phyloP scores from a whole-genome alignment of 208 protist species.

The Lotmaria passim region DNA sequence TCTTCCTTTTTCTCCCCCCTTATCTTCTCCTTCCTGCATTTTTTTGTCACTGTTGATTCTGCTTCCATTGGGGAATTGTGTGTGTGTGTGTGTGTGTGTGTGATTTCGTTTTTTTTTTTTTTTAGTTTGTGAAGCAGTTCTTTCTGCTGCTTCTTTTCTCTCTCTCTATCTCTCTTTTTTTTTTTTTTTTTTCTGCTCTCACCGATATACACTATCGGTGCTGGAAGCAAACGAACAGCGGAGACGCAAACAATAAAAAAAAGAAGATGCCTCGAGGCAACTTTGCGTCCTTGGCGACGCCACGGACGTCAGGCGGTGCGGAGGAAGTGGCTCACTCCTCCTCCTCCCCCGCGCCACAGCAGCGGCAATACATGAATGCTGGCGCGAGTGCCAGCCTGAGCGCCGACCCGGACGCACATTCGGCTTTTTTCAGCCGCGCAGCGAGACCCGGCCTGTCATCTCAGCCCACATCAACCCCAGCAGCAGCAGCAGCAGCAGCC shows the following conservation, averaged over 20 bases:
- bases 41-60: background rate
- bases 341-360: conserved; percentile 4
- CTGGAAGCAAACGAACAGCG: no score
- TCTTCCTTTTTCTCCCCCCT: background rate
- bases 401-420: background rate
- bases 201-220: background rate
- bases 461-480: background rate
- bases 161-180: background rate
- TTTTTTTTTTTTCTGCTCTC: background rate
- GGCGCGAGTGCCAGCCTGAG: background rate
- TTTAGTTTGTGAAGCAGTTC: background rate
- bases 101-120: conserved; percentile 6
- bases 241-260: no score
- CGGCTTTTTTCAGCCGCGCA: background rate
- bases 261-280: background rate
- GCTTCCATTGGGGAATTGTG: no score
- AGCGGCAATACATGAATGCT: conserved; percentile 9
- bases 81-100: no score
- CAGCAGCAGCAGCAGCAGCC: conserved; percentile 1
- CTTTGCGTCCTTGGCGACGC: background rate
- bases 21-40: conserved; percentile 3
- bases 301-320: background rate
- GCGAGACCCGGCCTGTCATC: background rate
- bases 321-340: background rate
- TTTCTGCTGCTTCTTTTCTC: conserved; percentile 10